Evolutionary conservation across 176 grass and related monocot genomes (phyloP), one percentile per base, ranked within the genome.

Genomic region (Ensete glaucum): DNA sequence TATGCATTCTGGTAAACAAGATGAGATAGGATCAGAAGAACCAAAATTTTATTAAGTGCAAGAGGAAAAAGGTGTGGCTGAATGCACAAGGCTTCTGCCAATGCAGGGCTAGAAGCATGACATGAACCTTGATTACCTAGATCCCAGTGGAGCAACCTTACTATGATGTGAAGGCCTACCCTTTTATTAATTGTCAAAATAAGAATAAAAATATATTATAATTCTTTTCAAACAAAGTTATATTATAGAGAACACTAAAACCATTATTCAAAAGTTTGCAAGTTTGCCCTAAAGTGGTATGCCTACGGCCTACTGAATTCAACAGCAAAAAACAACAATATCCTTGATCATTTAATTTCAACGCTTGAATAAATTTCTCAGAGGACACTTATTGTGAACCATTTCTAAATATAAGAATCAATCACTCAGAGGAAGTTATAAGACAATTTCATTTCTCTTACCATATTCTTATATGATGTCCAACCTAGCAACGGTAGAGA

Each of bases 391-490:
- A 43, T 43, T 43, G 34, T 43, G 15, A 67, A 67, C n/a, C n/a
- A 67, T 11, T 53, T 17, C 54, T 48, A 63, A 2, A 17, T 63
- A 62, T 63, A 25, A 9, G 13, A 58, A 54, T 55, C 14, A 59
- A 12, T 24, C 52, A 53, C 21, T 34, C 52, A 69, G 29, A 20
- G 16, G 2, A 34, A 55, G 22, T 26, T 73, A 64, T 8, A 58
- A 26, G 52, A 26, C 64, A 62, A 72, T 54, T 76, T 52, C 57
- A 54, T 52, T 25, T 20, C 20, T 73, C 62, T 52, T 84, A 93
- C 91, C 85, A 93, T 83, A 71, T 82, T 74, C 27, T 85, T 87
- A 87, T 85, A 93, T 69, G 83, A 81, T 64, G 84, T 60, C 87
- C 73, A 87, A 27, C 87, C 85, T 76, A 82, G 73, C 78, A 93